These are phyloP conservation scores for Neophaeococcomyces aloes DNA, from an alignment of 2,329 filamentous ascomycete genomes.

Conservation along the genomic window DNA sequence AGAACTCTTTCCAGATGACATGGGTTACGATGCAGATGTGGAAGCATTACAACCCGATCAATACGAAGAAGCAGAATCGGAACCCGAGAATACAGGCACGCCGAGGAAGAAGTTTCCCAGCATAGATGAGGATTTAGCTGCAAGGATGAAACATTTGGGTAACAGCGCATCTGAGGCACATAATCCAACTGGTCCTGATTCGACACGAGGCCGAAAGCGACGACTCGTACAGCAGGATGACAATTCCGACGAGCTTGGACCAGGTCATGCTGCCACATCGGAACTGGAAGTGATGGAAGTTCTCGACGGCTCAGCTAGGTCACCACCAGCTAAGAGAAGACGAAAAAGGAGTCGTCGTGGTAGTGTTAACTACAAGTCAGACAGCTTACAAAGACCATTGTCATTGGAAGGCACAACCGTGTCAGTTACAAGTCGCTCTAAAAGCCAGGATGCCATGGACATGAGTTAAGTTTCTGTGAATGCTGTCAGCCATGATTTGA, in stretches of 20 bases:
- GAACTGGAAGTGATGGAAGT: conserved; percentile 7
- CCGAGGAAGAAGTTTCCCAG: conserved; percentile 28
- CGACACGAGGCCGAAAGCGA: not conserved
- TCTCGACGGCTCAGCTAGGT: conserved; percentile 11
- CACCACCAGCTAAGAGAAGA: conserved; percentile 8
- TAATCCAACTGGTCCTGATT: conserved; percentile 4
- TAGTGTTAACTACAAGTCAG: not conserved
- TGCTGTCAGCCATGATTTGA: not conserved
- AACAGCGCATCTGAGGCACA: conserved; percentile 7
- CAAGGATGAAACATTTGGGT: conserved; percentile 13
- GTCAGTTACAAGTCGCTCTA: conserved; percentile 1
- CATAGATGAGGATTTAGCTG: conserved; percentile 17
- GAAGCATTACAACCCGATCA: conserved; percentile 30
- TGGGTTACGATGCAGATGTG: conserved; percentile 25
- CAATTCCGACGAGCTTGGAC: not conserved
- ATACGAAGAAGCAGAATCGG: conserved; percentile 24
- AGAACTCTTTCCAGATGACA: conserved; percentile 23
- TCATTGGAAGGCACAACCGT: not conserved
- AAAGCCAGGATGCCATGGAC: conserved; percentile 16
- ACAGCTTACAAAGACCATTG: not conserved
- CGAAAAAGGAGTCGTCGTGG: conserved; percentile 1
- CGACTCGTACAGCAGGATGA: conserved; percentile 2
- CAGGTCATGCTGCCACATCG: not conserved
- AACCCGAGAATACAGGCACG: conserved; percentile 23
- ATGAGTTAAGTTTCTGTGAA: conserved; percentile 8